These are phyloP conservation scores for Calonectria naviculata DNA, from an alignment of 2,329 filamentous ascomycete genomes.

Conservation along the genomic window DNA sequence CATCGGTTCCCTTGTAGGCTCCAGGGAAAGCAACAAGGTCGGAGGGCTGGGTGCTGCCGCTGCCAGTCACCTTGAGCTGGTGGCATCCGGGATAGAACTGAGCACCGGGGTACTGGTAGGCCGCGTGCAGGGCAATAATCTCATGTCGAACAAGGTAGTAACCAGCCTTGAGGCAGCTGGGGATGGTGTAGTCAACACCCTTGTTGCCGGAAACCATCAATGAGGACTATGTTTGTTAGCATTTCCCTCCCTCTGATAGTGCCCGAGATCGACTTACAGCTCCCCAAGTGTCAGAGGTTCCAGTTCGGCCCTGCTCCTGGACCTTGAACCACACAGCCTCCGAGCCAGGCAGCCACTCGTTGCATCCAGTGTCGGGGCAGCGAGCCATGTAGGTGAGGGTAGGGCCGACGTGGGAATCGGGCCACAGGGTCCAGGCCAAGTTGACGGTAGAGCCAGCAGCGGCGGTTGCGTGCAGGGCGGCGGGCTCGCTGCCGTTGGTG, in stretches of 20 bases:
- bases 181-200: constrained; percentile 64
- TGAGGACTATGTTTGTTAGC: constrained; percentile 43
- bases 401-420: constrained; percentile 63
- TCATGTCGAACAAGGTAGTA: constrained; percentile 71
- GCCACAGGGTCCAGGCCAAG: constrained; percentile 66
- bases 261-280: constrained; percentile 39
- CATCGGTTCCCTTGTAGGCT: constrained; percentile 60
- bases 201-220: constrained; percentile 58
- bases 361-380: constrained; percentile 64
- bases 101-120: constrained; percentile 60
- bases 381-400: constrained; percentile 70
- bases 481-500: constrained; percentile 59
- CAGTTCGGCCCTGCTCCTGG: constrained; percentile 60
- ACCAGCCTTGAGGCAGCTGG: constrained; percentile 61
- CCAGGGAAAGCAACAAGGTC: constrained; percentile 63
- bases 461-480: constrained; percentile 63
- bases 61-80: constrained; percentile 64
- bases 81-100: constrained; percentile 70
- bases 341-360: constrained; percentile 58
- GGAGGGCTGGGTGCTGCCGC: constrained; percentile 54
- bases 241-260: not conserved
- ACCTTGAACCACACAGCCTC: constrained; percentile 68
- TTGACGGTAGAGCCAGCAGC: constrained; percentile 64
- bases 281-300: constrained; percentile 62
- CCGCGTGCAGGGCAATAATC: constrained; percentile 65